Percentiles rank a stretch among this genome's conserved stretches.
Evolutionary conservation across 2,329 filamentous ascomycete species (phyloP).

Genomic region (Phialocephala subalpina): DNA sequence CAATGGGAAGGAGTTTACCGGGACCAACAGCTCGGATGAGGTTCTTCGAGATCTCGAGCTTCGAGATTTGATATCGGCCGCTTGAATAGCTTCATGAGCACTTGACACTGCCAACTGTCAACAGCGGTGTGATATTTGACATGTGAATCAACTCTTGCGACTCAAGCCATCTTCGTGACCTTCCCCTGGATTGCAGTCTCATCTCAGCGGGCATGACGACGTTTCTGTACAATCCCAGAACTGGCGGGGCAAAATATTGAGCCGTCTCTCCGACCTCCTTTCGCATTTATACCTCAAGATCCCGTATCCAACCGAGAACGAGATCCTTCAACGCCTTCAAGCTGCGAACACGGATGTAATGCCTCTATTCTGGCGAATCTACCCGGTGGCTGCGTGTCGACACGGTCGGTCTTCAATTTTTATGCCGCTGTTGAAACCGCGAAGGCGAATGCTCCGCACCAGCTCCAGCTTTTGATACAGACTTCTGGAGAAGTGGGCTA

Average conservation of each 20-base stretch:
- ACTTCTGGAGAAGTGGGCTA: conserved; percentile 26
- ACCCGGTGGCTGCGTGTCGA: neutral
- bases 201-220: conserved; percentile 1
- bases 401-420: neutral
- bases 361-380: neutral
- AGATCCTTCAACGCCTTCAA: neutral
- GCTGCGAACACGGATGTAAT: neutral
- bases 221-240: conserved; percentile 2
- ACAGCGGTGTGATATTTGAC: conserved; percentile 1
- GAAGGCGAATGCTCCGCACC: neutral
- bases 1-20: neutral
- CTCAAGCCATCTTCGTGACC: too few species aligned
- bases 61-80: neutral
- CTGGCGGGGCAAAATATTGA: conserved; percentile 6
- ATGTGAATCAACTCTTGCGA: too few species aligned
- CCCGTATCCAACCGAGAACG: conserved; percentile 4
- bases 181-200: neutral
- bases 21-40: neutral
- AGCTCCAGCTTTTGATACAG: conserved; percentile 18
- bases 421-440: neutral
- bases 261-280: conserved; percentile 2
- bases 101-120: neutral
- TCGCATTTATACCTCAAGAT: neutral
- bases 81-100: neutral
- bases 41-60: neutral